These are phyloP conservation scores for Mychonastes homosphaera DNA, from an alignment of 139 green algal genomes.

Conservation along the genomic window DNA sequence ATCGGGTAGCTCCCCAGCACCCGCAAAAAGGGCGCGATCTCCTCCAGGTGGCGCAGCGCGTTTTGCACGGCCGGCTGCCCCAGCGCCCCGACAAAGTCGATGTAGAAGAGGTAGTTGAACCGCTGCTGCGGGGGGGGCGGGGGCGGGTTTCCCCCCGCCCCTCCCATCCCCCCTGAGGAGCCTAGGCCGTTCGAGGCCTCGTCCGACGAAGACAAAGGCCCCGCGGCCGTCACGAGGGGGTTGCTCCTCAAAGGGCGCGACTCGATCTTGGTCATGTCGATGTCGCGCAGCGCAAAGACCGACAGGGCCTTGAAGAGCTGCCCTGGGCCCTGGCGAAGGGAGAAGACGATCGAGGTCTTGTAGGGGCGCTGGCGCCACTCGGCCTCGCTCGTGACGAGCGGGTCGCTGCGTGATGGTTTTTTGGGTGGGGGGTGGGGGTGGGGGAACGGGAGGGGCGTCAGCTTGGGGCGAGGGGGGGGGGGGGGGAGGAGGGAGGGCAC, in stretches of 20 bases:
- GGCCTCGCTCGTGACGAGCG: conserved; percentile 43
- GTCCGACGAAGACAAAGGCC: too few species aligned
- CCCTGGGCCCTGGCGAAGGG: conserved; percentile 65
- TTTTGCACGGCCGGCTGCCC: conserved; percentile 73
- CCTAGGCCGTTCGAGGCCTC: too few species aligned
- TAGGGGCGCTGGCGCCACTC: conserved; percentile 27
- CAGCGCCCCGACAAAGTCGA: conserved; percentile 86
- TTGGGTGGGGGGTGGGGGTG: neutral
- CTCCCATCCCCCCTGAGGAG: too few species aligned
- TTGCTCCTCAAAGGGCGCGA: conserved; percentile 74
- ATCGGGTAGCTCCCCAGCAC: conserved; percentile 88
- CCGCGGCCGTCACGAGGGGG: too few species aligned
- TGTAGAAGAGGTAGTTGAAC: conserved; percentile 98
- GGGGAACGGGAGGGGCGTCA: neutral
- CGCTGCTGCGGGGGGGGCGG: conserved; percentile 20
- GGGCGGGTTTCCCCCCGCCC: too few species aligned
- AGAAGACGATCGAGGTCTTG: conserved; percentile 93
- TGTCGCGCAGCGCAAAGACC: conserved; percentile 92
- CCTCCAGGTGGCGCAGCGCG: conserved; percentile 85
- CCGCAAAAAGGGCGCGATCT: conserved; percentile 81
- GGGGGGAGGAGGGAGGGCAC: neutral
- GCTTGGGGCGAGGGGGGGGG: neutral
- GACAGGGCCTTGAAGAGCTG: conserved; percentile 93
- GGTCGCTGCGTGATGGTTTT: too few species aligned
- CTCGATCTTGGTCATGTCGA: conserved; percentile 97